phyloP scores from a whole-genome alignment of 2,329 filamentous ascomycete species.

The Scedosporium apiospermum region DNA sequence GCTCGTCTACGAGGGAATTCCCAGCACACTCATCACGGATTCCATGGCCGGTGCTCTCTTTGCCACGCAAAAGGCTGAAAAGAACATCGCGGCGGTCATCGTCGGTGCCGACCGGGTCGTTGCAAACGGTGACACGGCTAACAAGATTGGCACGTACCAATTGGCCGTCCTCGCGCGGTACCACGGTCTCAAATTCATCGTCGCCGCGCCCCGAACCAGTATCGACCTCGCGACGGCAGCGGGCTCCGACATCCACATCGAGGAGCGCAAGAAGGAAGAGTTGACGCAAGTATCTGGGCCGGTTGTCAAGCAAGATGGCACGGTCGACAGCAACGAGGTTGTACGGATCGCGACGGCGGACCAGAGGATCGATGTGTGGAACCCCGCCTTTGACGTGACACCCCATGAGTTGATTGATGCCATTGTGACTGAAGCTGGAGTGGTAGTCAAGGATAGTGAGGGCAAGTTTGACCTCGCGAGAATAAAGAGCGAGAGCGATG shows the following conservation, averaged over 20 bases:
- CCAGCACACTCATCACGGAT: slow-evolving; percentile 85
- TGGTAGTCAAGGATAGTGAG: slow-evolving; percentile 64
- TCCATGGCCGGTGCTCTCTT: slow-evolving; percentile 93
- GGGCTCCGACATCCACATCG: slow-evolving; percentile 77
- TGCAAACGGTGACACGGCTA: slow-evolving; percentile 93
- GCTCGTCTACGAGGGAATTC: slow-evolving; percentile 87
- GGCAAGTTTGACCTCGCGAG: slow-evolving; percentile 51
- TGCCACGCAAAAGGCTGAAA: slow-evolving; percentile 45
- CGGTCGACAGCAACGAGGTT: slow-evolving; percentile 51
- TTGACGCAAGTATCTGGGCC: slow-evolving; percentile 79
- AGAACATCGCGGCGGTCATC: slow-evolving; percentile 75
- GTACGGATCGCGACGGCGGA: slow-evolving; percentile 73
- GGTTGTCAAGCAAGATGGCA: slow-evolving; percentile 52
- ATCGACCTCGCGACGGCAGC: slow-evolving; percentile 76
- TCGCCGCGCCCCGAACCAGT: slow-evolving; percentile 88
- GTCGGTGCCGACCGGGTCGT: slow-evolving; percentile 94
- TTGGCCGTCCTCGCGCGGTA: slow-evolving; percentile 82
- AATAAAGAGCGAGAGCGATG: slow-evolving; percentile 5
- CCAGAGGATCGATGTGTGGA: slow-evolving; percentile 79
- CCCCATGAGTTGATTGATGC: slow-evolving; percentile 83
- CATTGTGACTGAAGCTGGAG: slow-evolving; percentile 86
- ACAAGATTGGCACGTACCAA: slow-evolving; percentile 95
- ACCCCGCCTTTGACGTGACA: slow-evolving; percentile 94
- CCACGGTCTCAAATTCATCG: slow-evolving; percentile 88
- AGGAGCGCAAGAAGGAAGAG: slow-evolving; percentile 74